phyloP scores from a whole-genome alignment of 768 basidiomycete species.

The Pleurotus platypus region DNA sequence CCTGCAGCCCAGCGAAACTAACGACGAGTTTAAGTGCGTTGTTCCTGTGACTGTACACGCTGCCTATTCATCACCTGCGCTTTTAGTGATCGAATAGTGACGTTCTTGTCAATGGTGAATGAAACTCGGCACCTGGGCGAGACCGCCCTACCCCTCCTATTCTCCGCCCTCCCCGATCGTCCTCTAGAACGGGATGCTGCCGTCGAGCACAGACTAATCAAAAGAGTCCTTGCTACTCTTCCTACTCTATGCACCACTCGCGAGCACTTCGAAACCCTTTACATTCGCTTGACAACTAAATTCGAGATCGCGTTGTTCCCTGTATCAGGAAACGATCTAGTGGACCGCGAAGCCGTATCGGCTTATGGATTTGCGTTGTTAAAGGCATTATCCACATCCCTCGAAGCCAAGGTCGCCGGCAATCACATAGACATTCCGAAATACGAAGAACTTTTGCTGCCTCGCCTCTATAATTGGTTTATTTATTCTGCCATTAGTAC shows the following conservation, averaged over 20 bases:
- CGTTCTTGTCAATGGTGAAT: constrained; percentile 63
- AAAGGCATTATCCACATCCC: constrained; percentile 58
- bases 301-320: constrained; percentile 64
- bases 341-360: constrained; percentile 52
- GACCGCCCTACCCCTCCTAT: constrained; percentile 78
- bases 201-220: constrained; percentile 57
- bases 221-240: constrained; percentile 66
- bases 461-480: constrained; percentile 65
- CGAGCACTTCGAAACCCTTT: constrained; percentile 80
- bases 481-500: constrained; percentile 36
- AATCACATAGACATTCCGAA: constrained; percentile 74
- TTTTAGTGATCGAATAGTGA: constrained; percentile 54
- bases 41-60: neutral
- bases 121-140: constrained; percentile 64
- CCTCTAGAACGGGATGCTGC: constrained; percentile 54
- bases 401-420: constrained; percentile 41
- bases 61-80: constrained; percentile 3
- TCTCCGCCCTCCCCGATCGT: constrained; percentile 66
- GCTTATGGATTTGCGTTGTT: constrained; percentile 88
- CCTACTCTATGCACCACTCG: constrained; percentile 69
- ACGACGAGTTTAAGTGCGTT: constrained; percentile 52
- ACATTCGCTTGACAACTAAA: constrained; percentile 73
- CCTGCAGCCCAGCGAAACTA: constrained; percentile 43
- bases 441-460: constrained; percentile 75
- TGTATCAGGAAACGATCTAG: constrained; percentile 9